Evolutionary conservation across 1,284 basidiomycete genomes (phyloP), one percentile per base, ranked within the genome.

Genomic region (Boletus mariae): DNA sequence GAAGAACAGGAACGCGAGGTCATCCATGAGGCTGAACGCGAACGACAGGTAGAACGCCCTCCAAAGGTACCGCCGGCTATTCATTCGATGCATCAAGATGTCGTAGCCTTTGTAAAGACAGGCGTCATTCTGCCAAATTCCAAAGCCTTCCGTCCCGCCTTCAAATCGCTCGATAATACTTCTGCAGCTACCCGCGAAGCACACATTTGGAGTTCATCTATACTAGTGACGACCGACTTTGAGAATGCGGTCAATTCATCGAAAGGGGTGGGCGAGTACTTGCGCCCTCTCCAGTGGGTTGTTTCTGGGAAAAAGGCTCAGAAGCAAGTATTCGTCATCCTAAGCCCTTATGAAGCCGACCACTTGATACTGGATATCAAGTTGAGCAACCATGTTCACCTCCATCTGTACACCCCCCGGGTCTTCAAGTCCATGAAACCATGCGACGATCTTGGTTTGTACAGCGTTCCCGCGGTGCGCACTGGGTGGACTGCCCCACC

Each of bases 1-100:
- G 75, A 78, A 57, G 77, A 79, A 45, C 76, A 78, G 53, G 77
- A 78, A 55, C 63, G 75, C 25, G 76, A 79, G 57, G 66, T 77
- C 4, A 60, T 51, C 13, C 72, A 74, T 42, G 76, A 77, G 52
- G 57, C 71, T 1, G 74, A 76, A 54, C 58, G 57, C 15, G 74
- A 76, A 56, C 63, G 61, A 4, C 64, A 76, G 38, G 60, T 72
- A 8, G 63, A 76, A 52, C 57, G 68, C 6, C 73, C 75, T 7
- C 58, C 57, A 6, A 56, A 47, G 44, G 58, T 49, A 10, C 9
- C 23, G 11, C 53, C 65, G 1, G 61, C 62, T 8, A 10, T 9
- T 8, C 68, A 68, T 26, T 2, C 15, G 2, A n/a, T 67, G n/a
- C 49, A 58, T 42, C 20, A 3, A 6, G 55, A 57, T 15, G 52